These are phyloP conservation scores for Thuidium tamariscinum DNA, from an alignment of 225 moss, liverwort and hornwort species.

Conservation along the genomic window DNA sequence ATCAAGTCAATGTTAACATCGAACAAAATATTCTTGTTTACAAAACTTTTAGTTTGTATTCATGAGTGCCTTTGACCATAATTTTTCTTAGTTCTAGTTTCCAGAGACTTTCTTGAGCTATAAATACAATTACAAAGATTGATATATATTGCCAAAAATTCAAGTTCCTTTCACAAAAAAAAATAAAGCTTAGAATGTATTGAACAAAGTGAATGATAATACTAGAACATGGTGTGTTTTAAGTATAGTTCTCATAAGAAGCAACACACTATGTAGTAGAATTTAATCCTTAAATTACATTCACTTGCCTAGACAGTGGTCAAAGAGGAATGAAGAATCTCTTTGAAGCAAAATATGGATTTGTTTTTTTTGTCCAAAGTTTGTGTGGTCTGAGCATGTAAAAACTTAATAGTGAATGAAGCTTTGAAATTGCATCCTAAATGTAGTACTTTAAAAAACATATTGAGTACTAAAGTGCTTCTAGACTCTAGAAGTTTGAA, in stretches of 20 bases:
- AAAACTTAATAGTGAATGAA: not conserved
- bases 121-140: not conserved
- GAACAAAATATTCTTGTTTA: not conserved
- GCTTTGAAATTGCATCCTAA: not conserved
- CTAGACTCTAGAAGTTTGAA: fast-evolving
- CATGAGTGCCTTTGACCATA: not conserved
- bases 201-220: not conserved
- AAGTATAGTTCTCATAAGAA: not conserved
- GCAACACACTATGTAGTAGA: not conserved
- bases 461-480: not conserved
- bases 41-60: not conserved
- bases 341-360: not conserved
- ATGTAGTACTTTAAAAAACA: not conserved
- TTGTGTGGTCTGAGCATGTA: fast-evolving
- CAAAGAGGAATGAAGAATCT: not conserved
- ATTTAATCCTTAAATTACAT: not conserved
- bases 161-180: not conserved
- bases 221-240: not conserved
- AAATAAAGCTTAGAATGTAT: not conserved
- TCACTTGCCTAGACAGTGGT: not conserved
- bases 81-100: not conserved
- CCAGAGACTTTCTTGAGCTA: not conserved
- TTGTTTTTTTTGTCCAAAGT: not conserved
- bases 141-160: too few species aligned
- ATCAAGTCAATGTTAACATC: not conserved